phyloP scores from a whole-genome alignment of 106 monocot genomes.

The Dendrobium nobile region DNA sequence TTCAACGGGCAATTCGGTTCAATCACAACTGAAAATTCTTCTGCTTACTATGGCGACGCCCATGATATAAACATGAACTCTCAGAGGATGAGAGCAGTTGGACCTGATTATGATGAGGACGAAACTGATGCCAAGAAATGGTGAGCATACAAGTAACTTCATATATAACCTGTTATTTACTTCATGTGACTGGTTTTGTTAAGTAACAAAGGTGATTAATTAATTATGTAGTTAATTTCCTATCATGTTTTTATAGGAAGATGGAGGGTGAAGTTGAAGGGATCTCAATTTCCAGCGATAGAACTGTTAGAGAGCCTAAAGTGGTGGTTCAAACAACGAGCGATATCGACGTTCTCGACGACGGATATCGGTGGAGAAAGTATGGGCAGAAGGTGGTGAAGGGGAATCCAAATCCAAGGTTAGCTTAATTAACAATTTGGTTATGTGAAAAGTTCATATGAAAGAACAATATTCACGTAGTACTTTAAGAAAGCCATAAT shows the following conservation, averaged over 20 bases:
- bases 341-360: slow-evolving; percentile 35
- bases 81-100: neutral
- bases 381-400: slow-evolving; percentile 47
- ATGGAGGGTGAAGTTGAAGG: slow-evolving; percentile 13
- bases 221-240: neutral
- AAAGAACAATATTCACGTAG: too few relatives aligned
- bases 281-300: slow-evolving; percentile 6
- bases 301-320: slow-evolving; percentile 23
- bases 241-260: slow-evolving; percentile 8
- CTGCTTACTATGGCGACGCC: slow-evolving; percentile 18
- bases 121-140: slow-evolving; percentile 36
- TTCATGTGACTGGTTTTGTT: neutral
- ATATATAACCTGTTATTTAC: too few relatives aligned
- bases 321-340: slow-evolving; percentile 33
- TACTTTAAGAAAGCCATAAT: too few relatives aligned
- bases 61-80: slow-evolving; percentile 24
- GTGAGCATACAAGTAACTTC: slow-evolving; percentile 16
- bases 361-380: slow-evolving; percentile 39
- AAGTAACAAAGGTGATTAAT: neutral
- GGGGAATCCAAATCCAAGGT: slow-evolving; percentile 43
- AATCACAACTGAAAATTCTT: slow-evolving; percentile 9
- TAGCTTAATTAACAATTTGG: neutral
- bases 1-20: neutral
- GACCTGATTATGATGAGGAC: slow-evolving; percentile 21
- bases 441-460: too few relatives aligned